Evolutionary conservation across 257 asterid genomes (phyloP).

Genomic region (Ajuga chamaepitys): DNA sequence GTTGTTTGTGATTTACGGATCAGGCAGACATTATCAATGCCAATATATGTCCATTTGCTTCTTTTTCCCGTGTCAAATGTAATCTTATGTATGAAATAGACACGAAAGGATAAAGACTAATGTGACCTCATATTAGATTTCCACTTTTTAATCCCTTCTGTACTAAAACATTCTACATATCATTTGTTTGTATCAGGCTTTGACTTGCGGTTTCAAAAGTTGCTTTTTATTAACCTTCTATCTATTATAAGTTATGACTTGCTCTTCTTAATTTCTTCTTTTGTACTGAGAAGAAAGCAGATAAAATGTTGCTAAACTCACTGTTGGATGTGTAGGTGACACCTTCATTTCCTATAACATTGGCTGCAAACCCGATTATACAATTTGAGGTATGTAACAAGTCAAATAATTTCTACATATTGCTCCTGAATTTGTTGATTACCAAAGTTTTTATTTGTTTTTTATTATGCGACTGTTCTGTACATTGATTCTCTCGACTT

Average conservation of each 20-base stretch:
- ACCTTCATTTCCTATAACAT: slow-evolving; percentile 67
- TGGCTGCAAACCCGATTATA: slow-evolving; percentile 68
- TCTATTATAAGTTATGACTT: neutral
- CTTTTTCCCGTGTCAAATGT: neutral
- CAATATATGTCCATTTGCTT: neutral
- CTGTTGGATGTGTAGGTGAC: slow-evolving; percentile 58
- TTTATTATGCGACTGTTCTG: neutral
- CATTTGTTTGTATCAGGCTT: neutral
- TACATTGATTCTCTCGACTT: neutral
- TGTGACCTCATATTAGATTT: neutral
- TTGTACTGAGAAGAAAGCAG: neutral
- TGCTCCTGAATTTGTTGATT: slow-evolving; percentile 1
- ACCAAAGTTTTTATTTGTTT: neutral
- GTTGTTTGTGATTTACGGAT: neutral
- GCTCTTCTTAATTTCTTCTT: neutral
- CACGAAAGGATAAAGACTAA: neutral
- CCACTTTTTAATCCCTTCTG: neutral
- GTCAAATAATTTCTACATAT: neutral
- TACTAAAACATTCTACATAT: neutral
- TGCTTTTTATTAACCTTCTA: neutral
- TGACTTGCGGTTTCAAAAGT: neutral
- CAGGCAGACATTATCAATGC: neutral
- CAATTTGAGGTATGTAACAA: slow-evolving; percentile 73
- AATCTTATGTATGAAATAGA: neutral
- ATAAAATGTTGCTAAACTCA: slow-evolving; percentile 9